Evolutionary conservation across 2,329 filamentous ascomycete species (phyloP), one percentile per base, ranked within the genome.

Genomic region (Aspergillus sp.): DNA sequence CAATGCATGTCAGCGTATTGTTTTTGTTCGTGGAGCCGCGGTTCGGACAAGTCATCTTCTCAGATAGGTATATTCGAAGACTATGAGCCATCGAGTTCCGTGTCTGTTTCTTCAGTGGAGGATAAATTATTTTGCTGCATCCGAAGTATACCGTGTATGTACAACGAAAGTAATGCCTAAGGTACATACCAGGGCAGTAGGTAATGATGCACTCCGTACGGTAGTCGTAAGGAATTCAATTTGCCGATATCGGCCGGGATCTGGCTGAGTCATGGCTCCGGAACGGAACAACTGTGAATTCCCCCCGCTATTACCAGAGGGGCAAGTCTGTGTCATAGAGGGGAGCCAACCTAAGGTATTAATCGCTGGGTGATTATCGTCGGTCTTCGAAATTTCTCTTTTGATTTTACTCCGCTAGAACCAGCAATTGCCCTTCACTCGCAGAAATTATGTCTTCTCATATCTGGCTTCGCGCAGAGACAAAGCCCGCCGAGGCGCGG

Each of bases 391-490:
- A 22, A 56, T 49, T n/a, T 54, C 52, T 57, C 36, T 26, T 26
- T 12, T 54, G 6, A 26, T 52, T 58, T 55, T 47, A 36, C 20
- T 60, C 36, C 36, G 45, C 60, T 61, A 49, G 55, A 31, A 47
- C 46, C 29, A 57, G 54, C 14, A 53, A 55, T 20, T 45, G 6
- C 29, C 14, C n/a, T 6, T 59, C 58, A 65, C 66, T 64, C 56
- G 32, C 53, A 69, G 20, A 55, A 36, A 61, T 18, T 54, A 66
- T 66, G 64, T 52, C 63, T 46, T 69, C 74, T 58, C 77, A 75
- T 66, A 77, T 85, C 66, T 85, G 83, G 71, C 78, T 86, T 62
- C 82, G 84, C 62, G 81, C 84, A 61, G 84, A 87, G 75, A 83
- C 82, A 67, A 86, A 86, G 82, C 81, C 81, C 59, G 78, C 82